A percentile compares a stretch with the other conserved stretches of the same genome.
Conservation (phyloP, 192 early-diverging fungal genomes). For the Backusella circina region DNA sequence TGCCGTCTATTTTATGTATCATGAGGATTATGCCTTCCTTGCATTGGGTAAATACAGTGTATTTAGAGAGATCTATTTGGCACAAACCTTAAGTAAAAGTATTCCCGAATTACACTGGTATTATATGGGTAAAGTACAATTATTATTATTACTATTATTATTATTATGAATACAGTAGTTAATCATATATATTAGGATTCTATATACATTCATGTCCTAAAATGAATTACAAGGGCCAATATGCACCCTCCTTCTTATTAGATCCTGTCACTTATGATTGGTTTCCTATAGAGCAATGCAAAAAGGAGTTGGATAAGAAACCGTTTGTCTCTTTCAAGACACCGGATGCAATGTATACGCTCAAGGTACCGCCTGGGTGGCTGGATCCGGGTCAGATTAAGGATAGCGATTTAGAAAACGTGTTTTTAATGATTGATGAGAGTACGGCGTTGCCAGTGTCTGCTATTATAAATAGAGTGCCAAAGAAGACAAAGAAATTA, state of each 20-base stretch:
- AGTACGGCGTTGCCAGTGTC: neutral
- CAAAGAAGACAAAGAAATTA: neutral
- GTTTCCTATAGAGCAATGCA: slow-evolving; percentile 48
- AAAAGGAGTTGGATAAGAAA: slow-evolving; percentile 46
- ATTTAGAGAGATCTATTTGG: slow-evolving; percentile 75
- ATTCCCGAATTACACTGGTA: slow-evolving; percentile 68
- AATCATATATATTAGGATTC: slow-evolving; percentile 53
- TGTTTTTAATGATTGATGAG: neutral
- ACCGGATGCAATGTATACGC: neutral
- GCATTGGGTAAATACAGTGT: slow-evolving; percentile 86
- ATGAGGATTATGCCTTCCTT: slow-evolving; percentile 75
- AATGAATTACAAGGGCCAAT: slow-evolving; percentile 94
- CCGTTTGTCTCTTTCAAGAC: slow-evolving; percentile 45
- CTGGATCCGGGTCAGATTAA: neutral
- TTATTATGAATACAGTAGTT: neutral
- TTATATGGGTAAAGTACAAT: slow-evolving; percentile 74
- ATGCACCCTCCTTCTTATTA: slow-evolving; percentile 76
- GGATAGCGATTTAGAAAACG: neutral
- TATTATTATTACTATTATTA: neutral
- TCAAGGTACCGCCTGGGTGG: neutral
- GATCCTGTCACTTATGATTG: slow-evolving; percentile 64
- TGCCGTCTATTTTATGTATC: slow-evolving; percentile 94
- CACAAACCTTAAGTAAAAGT: slow-evolving; percentile 40
- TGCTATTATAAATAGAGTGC: neutral
- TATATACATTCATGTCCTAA: slow-evolving; percentile 90